Percentiles rank a stretch among this genome's conserved stretches.
Conservation (phyloP, 305 asterid species). For the Caryopteris hybrid region DNA sequence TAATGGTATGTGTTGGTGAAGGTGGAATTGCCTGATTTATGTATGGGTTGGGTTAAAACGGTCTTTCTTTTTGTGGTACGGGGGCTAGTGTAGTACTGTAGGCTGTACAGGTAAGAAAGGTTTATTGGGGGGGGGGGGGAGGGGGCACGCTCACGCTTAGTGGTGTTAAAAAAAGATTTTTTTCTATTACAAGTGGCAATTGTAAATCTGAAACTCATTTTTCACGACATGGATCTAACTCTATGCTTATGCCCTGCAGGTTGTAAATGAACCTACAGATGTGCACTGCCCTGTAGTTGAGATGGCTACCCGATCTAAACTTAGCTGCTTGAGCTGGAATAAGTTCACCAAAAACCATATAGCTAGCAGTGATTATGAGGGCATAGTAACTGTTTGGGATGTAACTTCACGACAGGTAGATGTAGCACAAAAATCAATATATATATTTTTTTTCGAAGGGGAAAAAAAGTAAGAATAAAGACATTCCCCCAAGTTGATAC, state of each 20-base stretch:
- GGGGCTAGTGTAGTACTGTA: no score
- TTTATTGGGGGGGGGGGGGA: no score
- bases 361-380: conserved; percentile 54
- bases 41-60: no score
- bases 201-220: conserved; percentile 1
- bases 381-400: conserved; percentile 51
- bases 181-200: no score
- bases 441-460: not conserved
- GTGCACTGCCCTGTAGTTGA: conserved; percentile 50
- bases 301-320: conserved; percentile 45
- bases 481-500: not conserved
- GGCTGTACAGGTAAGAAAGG: no score
- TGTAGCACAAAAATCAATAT: not conserved
- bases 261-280: conserved; percentile 54
- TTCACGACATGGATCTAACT: conserved; percentile 4
- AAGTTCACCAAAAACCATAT: conserved; percentile 36
- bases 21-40: no score
- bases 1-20: no score
- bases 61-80: no score
- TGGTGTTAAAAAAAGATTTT: no score
- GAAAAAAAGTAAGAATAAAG: not conserved
- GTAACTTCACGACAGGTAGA: conserved; percentile 37
- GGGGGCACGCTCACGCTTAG: no score
- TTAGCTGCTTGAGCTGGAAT: conserved; percentile 55
- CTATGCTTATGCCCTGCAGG: conserved; percentile 33